Evolutionary conservation across 495 filamentous ascomycete species (phyloP).

Genomic region (Darksidea phi): DNA sequence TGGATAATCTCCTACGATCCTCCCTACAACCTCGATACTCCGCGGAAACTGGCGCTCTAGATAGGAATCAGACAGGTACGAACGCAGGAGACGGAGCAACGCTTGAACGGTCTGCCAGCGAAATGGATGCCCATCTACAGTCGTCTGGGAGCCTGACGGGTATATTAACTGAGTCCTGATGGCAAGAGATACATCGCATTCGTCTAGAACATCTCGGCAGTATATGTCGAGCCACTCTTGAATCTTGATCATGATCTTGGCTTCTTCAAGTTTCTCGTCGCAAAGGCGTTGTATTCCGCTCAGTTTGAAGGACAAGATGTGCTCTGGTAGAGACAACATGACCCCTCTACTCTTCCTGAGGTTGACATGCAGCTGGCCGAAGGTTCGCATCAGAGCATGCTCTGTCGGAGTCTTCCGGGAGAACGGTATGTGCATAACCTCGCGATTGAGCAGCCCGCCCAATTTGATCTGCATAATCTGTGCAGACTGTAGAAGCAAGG

Average conservation of each 20-base stretch:
- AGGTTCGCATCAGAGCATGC: slow-evolving; percentile 40
- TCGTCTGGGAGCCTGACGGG: slow-evolving; percentile 50
- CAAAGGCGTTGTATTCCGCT: slow-evolving; percentile 51
- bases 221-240: slow-evolving; percentile 50
- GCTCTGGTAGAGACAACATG: slow-evolving; percentile 53
- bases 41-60: slow-evolving; percentile 43
- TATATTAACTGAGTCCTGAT: slow-evolving; percentile 49
- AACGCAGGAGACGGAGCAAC: slow-evolving; percentile 47
- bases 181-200: slow-evolving; percentile 55
- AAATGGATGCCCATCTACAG: slow-evolving; percentile 52
- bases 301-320: slow-evolving; percentile 54
- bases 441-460: slow-evolving; percentile 50
- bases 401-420: slow-evolving; percentile 48
- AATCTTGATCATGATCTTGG: slow-evolving; percentile 45
- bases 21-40: slow-evolving; percentile 48
- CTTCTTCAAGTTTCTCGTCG: slow-evolving; percentile 44
- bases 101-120: slow-evolving; percentile 49
- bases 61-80: no score
- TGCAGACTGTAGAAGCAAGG: slow-evolving; percentile 53
- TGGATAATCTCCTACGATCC: slow-evolving; percentile 41
- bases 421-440: slow-evolving; percentile 52
- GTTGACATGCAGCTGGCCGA: slow-evolving; percentile 37
- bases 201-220: slow-evolving; percentile 57
- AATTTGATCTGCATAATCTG: slow-evolving; percentile 51
- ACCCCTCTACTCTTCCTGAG: slow-evolving; percentile 41